These are phyloP conservation scores for Fusarium protoensiforme DNA, from an alignment of 2,329 filamentous ascomycete genomes.

Conservation along the genomic window DNA sequence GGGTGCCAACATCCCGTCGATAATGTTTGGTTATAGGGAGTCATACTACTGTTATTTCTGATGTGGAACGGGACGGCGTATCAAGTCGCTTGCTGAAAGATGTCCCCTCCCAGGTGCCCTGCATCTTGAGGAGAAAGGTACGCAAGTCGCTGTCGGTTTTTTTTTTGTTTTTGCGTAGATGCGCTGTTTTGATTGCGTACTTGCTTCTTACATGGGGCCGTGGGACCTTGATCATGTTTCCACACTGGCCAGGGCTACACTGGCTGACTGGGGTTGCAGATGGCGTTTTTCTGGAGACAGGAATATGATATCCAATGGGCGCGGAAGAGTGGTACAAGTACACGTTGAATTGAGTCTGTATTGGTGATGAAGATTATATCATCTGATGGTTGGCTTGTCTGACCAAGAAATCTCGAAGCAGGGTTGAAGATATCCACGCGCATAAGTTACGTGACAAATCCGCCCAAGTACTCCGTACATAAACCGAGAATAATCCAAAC, in stretches of 20 bases:
- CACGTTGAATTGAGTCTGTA: not conserved
- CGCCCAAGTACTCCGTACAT: not conserved
- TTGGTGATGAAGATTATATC: not conserved
- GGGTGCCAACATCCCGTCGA: not conserved
- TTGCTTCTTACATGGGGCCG: not conserved
- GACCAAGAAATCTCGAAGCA: not conserved
- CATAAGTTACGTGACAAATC: not conserved
- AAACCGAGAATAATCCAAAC: not conserved
- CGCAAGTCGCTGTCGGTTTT: not conserved
- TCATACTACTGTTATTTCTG: not conserved
- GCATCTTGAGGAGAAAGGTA: not conserved
- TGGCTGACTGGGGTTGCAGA: not conserved
- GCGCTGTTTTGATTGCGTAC: not conserved
- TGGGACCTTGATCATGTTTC: not conserved
- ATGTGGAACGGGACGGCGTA: not conserved
- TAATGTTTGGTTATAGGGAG: not conserved
- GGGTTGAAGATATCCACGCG: not conserved
- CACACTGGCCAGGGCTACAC: not conserved
- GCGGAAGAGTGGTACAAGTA: not conserved
- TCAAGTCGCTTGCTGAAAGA: constrained; percentile 16
- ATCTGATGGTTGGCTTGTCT: not conserved
- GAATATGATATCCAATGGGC: constrained; percentile 5
- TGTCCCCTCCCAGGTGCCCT: not conserved
- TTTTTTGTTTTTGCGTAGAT: constrained; percentile 6
- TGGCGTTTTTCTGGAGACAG: not conserved